Base-by-base conservation (phyloP, 2,329 filamentous ascomycete species). In the Aspergillus pseudoviridinutans region DNA sequence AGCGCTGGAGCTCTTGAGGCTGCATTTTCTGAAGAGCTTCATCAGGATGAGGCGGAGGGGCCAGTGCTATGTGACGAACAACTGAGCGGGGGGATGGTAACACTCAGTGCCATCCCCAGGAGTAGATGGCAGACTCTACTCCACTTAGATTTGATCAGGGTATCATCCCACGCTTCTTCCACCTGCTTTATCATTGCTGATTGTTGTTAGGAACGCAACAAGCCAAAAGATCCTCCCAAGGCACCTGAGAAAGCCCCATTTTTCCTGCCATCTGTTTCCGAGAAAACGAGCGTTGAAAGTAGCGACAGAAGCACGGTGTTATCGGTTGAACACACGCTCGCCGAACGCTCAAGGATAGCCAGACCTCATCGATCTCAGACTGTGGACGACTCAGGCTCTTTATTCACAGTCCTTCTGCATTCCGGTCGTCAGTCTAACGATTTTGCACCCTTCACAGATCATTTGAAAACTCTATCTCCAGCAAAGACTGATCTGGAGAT, bases 51-150 rank as follows among this genome's bases (percentile, higher is more conserved):
- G 2, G 68, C 82, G 9, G 78, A 79, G 1, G 84, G 84, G 7
- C 81, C 85, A 47, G 78, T 81, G 2, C 76, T 85, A 3, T 67
- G 75, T 20, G 74, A 91, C 22, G 91, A 96, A 57, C 91, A 96
- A 74, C 83, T 99, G 35, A 90, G 86, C 70, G 77, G 85, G 3
- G 87, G 92, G 58, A 88, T 99, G 76, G 88, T 92, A 70, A 97
- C 92, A 0, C 81, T 99, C 56, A 95, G 90, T 73, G 76, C 97
- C 52, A 88, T 97, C 4, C 95, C 94, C 10, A 92, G 90, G 73
- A 91, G 89, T 61, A 85, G 89, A 66, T 99, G 94, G 94, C 93
- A 97, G 74, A 97, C 92, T 1, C 80, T 99, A 14, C 80, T 99
- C 28, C 91, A 99, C 72, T 82, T 99, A 2, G 94, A 99, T 69